Conservation (phyloP, 2,329 filamentous ascomycete genomes). For the Penicillium sp. region DNA sequence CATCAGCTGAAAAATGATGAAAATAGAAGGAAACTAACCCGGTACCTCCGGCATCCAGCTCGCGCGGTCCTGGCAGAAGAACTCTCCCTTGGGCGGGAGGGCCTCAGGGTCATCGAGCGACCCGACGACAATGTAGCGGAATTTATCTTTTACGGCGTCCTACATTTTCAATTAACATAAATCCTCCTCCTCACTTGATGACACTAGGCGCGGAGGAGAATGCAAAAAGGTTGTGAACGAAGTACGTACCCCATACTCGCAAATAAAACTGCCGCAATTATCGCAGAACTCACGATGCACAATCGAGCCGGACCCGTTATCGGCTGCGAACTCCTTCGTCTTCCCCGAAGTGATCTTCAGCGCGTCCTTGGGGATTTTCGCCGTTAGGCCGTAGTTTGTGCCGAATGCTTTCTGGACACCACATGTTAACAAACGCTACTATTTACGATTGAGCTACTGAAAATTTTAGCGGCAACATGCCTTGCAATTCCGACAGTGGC, state of each 20-base stretch:
- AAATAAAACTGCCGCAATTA: constrained; percentile 56
- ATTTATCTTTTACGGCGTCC: constrained; percentile 40
- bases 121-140: constrained; percentile 54
- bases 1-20: too few relatives aligned
- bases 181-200: too few relatives aligned
- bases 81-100: constrained; percentile 60
- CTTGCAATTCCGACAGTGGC: constrained; percentile 60
- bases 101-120: constrained; percentile 56
- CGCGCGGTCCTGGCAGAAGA: constrained; percentile 56
- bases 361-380: constrained; percentile 53
- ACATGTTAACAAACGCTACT: background rate
- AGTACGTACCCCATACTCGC: constrained; percentile 55
- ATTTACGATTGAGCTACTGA: too few relatives aligned
- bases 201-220: too few relatives aligned
- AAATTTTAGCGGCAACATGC: constrained; percentile 25
- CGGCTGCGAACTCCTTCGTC: constrained; percentile 52
- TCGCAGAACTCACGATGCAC: constrained; percentile 60
- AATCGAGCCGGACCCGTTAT: constrained; percentile 55
- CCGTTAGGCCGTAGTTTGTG: constrained; percentile 57
- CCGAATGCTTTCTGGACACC: constrained; percentile 54
- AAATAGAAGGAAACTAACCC: constrained; percentile 39
- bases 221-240: too few relatives aligned
- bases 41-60: constrained; percentile 58
- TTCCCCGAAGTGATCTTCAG: constrained; percentile 48
- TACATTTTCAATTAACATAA: constrained; percentile 11